These are phyloP conservation scores for Samsoniella hepiali DNA, from an alignment of 2,329 filamentous ascomycete species.

Conservation along the genomic window DNA sequence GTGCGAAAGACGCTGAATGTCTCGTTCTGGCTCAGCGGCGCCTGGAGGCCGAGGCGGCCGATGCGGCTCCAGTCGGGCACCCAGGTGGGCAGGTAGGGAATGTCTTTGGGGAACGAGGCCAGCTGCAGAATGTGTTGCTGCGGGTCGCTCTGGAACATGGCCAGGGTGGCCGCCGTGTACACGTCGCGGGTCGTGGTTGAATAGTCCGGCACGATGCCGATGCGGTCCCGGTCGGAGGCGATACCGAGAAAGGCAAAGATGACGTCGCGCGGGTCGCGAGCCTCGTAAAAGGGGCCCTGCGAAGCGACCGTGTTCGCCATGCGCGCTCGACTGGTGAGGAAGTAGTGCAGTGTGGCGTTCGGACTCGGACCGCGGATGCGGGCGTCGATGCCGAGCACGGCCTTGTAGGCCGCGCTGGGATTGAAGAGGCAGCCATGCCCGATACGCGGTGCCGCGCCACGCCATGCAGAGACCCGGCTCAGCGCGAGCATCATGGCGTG, in stretches of 20 bases:
- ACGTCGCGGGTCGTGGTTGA: not conserved
- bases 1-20: not conserved
- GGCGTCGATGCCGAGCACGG: not conserved
- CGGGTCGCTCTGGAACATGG: not conserved
- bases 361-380: not conserved
- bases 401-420: not conserved
- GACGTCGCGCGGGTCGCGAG: not conserved
- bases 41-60: not conserved
- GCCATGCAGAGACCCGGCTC: not conserved
- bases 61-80: slow-evolving; percentile 10
- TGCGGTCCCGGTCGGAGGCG: not conserved
- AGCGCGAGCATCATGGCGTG: not conserved
- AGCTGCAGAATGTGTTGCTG: not conserved
- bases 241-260: slow-evolving; percentile 10
- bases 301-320: not conserved
- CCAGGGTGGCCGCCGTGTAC: slow-evolving; percentile 5
- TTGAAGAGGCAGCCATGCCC: not conserved
- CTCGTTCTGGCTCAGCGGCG: not conserved
- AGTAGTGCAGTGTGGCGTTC: not conserved
- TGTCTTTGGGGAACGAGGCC: slow-evolving; percentile 3
- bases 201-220: not conserved
- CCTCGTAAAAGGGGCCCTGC: not conserved
- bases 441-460: not conserved
- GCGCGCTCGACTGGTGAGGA: not conserved
- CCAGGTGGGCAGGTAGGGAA: not conserved